These are phyloP conservation scores for Dryadomyces quercivorus DNA, from an alignment of 2,329 filamentous ascomycete genomes.

Conservation along the genomic window DNA sequence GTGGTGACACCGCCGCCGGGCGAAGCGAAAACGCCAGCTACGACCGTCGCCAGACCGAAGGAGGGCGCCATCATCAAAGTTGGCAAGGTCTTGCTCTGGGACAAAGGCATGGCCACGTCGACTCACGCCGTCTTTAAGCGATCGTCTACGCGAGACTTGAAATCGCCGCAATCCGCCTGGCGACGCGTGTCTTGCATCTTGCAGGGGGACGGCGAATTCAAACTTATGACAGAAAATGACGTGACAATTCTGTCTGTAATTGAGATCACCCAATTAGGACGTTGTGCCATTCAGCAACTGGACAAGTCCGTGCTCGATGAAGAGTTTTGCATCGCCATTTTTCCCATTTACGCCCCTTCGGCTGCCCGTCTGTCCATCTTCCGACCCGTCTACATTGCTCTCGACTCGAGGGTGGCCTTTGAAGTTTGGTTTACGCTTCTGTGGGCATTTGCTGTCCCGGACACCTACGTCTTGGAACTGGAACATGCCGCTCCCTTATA, in stretches of 20 bases:
- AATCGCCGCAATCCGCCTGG: constrained; percentile 54
- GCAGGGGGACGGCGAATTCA: constrained; percentile 89
- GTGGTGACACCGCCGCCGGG: constrained; percentile 23
- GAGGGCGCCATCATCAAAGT: constrained; percentile 87
- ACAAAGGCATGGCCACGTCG: constrained; percentile 52
- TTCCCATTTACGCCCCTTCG: constrained; percentile 76
- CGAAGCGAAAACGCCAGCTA: constrained; percentile 26
- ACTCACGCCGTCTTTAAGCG: constrained; percentile 44
- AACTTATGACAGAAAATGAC: constrained; percentile 78
- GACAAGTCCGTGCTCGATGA: constrained; percentile 85
- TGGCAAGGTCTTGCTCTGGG: constrained; percentile 83
- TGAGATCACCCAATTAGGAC: constrained; percentile 76
- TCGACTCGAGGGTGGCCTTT: constrained; percentile 81
- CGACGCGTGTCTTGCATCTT: constrained; percentile 82
- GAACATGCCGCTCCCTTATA: constrained; percentile 26
- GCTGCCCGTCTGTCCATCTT: constrained; percentile 63
- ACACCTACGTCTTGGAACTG: constrained; percentile 60
- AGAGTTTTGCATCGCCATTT: constrained; percentile 89
- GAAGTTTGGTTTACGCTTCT: constrained; percentile 95
- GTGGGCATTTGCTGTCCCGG: constrained; percentile 81
- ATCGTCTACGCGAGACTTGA: constrained; percentile 44
- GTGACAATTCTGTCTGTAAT: constrained; percentile 69
- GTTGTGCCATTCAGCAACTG: constrained; percentile 81
- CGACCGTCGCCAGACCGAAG: constrained; percentile 34
- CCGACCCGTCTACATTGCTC: constrained; percentile 77